These are phyloP conservation scores for Colletotrichum gloeosporioides DNA, from an alignment of 2,329 filamentous ascomycete genomes.

Conservation along the genomic window DNA sequence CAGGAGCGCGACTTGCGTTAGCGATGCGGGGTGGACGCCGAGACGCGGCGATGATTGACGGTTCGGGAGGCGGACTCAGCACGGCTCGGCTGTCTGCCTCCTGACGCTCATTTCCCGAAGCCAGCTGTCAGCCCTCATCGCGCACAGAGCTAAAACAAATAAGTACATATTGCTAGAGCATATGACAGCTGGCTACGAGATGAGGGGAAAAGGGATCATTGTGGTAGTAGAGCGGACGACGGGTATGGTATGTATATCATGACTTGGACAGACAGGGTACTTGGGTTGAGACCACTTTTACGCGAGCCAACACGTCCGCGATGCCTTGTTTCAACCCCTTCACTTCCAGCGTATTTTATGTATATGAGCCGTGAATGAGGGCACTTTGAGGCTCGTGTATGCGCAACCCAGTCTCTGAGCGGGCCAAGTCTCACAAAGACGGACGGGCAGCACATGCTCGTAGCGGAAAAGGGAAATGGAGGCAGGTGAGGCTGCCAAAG, in stretches of 20 bases:
- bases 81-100: background rate
- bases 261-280: background rate
- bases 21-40: conserved; percentile 17
- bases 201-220: background rate
- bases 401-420: background rate
- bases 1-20: conserved; percentile 19
- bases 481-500: background rate
- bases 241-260: background rate
- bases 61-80: background rate
- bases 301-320: conserved; percentile 9
- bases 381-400: background rate
- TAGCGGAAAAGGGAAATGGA: conserved; percentile 6
- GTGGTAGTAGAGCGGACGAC: background rate
- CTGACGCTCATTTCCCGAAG: conserved; percentile 12
- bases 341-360: background rate
- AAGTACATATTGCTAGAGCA: background rate
- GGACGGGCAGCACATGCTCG: background rate
- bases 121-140: background rate
- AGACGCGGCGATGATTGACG: conserved; percentile 1
- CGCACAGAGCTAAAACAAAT: background rate
- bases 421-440: background rate
- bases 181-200: background rate
- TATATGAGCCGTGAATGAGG: background rate
- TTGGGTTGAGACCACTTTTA: conserved; percentile 8
- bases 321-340: conserved; percentile 20